A percentile compares a stretch with the other conserved stretches of the same genome.
These are phyloP conservation scores for Xylaria scruposa DNA, from an alignment of 495 filamentous ascomycete species.

Conservation along the genomic window DNA sequence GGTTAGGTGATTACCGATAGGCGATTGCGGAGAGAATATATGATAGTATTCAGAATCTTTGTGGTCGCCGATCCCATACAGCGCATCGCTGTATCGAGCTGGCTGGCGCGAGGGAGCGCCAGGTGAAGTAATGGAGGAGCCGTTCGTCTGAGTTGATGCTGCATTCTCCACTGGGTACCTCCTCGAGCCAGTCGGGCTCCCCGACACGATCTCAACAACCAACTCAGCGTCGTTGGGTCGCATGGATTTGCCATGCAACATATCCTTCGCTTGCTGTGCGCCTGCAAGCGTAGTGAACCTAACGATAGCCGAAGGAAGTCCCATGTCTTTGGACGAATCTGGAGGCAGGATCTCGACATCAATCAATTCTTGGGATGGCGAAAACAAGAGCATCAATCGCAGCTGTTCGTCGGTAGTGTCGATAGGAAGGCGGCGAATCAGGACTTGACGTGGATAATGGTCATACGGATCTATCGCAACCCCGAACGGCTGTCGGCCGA, in stretches of 20 bases:
- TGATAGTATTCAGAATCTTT: conserved; percentile 67
- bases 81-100: conserved; percentile 77
- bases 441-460: conserved; percentile 48
- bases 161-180: conserved; percentile 49
- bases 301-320: conserved; percentile 76
- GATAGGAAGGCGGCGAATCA: conserved; percentile 78
- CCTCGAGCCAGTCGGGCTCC: conserved; percentile 47
- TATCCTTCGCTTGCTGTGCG: conserved; percentile 76
- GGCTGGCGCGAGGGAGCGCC: conserved; percentile 69
- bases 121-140: conserved; percentile 61
- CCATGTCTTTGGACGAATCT: conserved; percentile 72
- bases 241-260: conserved; percentile 82
- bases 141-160: conserved; percentile 44
- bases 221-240: conserved; percentile 75
- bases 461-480: conserved; percentile 54
- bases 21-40: conserved; percentile 84
- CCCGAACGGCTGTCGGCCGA: conserved; percentile 43
- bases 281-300: conserved; percentile 73
- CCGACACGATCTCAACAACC: conserved; percentile 75
- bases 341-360: conserved; percentile 72
- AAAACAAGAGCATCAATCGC: conserved; percentile 83
- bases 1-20: conserved; percentile 75
- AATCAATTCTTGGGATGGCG: conserved; percentile 70
- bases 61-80: conserved; percentile 70
- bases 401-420: conserved; percentile 76